Evolutionary conservation across 352 stramenopile species (phyloP).

Genomic region (Phytopythium kandeliae): DNA sequence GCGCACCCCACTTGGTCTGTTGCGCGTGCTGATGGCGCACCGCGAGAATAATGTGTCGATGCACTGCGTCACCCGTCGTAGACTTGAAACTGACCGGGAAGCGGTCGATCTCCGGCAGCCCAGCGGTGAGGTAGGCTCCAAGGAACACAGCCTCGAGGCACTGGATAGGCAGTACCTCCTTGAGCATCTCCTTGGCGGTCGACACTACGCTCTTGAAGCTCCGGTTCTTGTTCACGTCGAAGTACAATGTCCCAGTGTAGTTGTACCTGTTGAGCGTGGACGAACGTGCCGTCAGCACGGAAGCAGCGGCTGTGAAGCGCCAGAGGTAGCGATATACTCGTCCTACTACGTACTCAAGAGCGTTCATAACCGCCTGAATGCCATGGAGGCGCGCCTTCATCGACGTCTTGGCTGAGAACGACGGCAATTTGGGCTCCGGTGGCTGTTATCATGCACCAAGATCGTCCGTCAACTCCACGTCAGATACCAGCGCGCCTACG

Average conservation of each 20-base stretch:
- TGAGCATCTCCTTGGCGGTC: constrained; percentile 83
- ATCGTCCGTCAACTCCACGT: too few species aligned
- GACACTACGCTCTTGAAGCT: constrained; percentile 86
- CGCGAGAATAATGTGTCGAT: constrained; percentile 80
- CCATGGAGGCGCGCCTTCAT: constrained; percentile 51
- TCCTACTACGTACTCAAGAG: constrained; percentile 60
- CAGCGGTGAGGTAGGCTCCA: constrained; percentile 70
- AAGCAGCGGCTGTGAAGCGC: too few species aligned
- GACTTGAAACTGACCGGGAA: constrained; percentile 88
- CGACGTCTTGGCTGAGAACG: constrained; percentile 41
- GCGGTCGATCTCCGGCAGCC: constrained; percentile 55
- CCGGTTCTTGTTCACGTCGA: constrained; percentile 83
- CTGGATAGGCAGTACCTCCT: constrained; percentile 81
- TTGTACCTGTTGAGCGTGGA: constrained; percentile 60
- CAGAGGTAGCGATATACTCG: too few species aligned
- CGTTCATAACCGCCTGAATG: constrained; percentile 65
- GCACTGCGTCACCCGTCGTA: constrained; percentile 40
- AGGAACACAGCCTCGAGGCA: constrained; percentile 88
- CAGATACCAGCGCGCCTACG: too few species aligned
- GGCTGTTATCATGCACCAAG: constrained; percentile 26
- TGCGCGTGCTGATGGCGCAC: constrained; percentile 43
- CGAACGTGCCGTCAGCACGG: too few species aligned
- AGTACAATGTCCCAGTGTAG: constrained; percentile 84
- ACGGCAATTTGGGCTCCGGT: constrained; percentile 52
- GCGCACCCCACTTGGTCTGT: constrained; percentile 72